Base-by-base conservation (phyloP, 1,284 basidiomycete genomes). In the Cryptococcus sp. region DNA sequence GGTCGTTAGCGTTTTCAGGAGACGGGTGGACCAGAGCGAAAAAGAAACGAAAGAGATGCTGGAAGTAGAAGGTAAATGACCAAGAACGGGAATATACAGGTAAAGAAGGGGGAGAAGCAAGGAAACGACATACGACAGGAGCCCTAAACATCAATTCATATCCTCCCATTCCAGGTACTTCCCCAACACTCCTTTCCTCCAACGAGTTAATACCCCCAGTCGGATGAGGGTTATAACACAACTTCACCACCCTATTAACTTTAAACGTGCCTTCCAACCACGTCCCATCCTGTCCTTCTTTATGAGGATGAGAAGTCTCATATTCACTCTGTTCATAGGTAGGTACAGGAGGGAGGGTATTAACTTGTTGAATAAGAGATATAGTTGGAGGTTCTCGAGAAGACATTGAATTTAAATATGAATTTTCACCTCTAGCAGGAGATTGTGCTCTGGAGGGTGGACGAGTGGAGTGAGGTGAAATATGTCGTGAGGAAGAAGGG, bases 221-320 rank as follows among this genome's bases (percentile, higher is more conserved):
- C 0, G 59, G 56, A 40, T 67, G 53, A 3, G 62, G 64, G 45
- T 67, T 67, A 52, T 61, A 63, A 22, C 59, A 46, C 23, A 67
- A 28, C 34, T 56, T 56, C 18, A 67, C 50, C n/a, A 36, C 43
- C 16, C 64, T 45, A 16, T 39, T 54, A 4, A 48, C 49, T 16
- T 46, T 53, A n/a, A 54, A 55, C 4, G 28, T 52, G 4, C 62
- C 66, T 5, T 50, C 46, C 10, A 67, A 47, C 66, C 66, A 67
- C 9, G 36, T 49, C 23, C 40, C 47, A 19, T 40, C 37, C 14
- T 37, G 46, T 19, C n/a, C 46, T 7, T 39, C 36, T 4, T 47
- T 28, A 9, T 18, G 28, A 21, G 31, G 36, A 16, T 39, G 36
- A 19, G 9, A n/a, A 2, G 48, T 45, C 9, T 34, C 31, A 7